These are phyloP conservation scores for Spergularia bocconei DNA, from an alignment of 148 eudicot species.

Conservation along the genomic window DNA sequence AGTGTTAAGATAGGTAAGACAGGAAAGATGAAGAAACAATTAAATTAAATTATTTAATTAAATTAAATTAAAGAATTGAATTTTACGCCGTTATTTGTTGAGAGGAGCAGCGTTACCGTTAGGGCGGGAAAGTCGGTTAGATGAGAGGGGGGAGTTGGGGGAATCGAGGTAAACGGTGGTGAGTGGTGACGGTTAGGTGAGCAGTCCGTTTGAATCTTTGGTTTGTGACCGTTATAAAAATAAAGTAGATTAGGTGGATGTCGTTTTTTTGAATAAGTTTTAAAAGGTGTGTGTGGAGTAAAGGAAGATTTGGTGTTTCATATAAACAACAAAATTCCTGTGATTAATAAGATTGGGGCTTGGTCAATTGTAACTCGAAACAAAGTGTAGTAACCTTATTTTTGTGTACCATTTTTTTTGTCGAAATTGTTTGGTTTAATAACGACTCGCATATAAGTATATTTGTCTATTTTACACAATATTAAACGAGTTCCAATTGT, in stretches of 20 bases:
- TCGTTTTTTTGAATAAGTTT: slow-evolving; percentile 19
- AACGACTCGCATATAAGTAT: too few relatives aligned
- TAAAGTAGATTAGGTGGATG: slow-evolving; percentile 13
- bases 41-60: background rate
- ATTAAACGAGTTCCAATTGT: too few relatives aligned
- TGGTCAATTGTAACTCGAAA: background rate
- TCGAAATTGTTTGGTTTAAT: too few relatives aligned
- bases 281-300: background rate
- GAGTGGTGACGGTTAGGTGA: slow-evolving; percentile 18
- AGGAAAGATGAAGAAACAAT: slow-evolving; percentile 7
- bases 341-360: slow-evolving; percentile 10
- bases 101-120: slow-evolving; percentile 8
- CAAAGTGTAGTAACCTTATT: too few relatives aligned
- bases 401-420: too few relatives aligned
- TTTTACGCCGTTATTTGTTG: slow-evolving; percentile 37
- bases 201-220: slow-evolving; percentile 16
- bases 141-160: background rate
- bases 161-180: background rate
- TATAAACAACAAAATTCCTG: slow-evolving; percentile 5
- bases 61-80: slow-evolving; percentile 4
- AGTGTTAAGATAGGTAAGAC: slow-evolving; percentile 18
- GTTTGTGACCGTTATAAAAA: slow-evolving; percentile 24
- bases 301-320: background rate
- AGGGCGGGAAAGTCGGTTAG: too few relatives aligned
- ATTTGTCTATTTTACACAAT: too few relatives aligned